Base-by-base conservation (phyloP, 257 asterid genomes). In the Rauvolfia tetraphylla region DNA sequence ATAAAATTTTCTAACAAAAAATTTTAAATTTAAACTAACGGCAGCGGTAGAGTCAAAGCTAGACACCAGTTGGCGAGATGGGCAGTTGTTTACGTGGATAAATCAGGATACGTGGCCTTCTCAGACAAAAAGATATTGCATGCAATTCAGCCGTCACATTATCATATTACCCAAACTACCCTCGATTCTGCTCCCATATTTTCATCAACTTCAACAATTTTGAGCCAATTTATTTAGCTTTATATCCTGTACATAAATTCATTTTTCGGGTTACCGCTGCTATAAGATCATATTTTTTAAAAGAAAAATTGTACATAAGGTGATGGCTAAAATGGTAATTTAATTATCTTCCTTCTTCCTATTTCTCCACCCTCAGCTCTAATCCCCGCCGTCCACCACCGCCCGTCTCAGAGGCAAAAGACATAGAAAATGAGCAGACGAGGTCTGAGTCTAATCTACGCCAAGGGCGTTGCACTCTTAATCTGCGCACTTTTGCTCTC, bases 401-500 rank as follows among this genome's bases (percentile, higher is more conserved):
- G 17, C 14, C 18, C 25, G 33, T 27, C 3, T 38, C 29, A 56
- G 42, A 39, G 34, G 5, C 51, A 42, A 56, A 7, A 20, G 10
- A 49, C 15, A 3, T 0, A 18, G n/a, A 41, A 57, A 56, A 75
- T 70, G 76, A 68, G 44, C 76, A 27, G 70, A 36, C 83, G 88
- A 79, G 81, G 75, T 63, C 81, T 85, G 79, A 25, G 51, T 75
- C 84, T 90, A 85, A 65, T 77, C 34, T 85, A 71, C 88, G 84
- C 90, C 0, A 69, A 69, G 29, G 13, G 68, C 56, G 66, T 81
- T 69, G 70, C 85, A 1, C 73, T 88, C 73, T 73, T 92, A 85
- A 86, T 88, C 74, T 90, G 90, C 88, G 83, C 90, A 78, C 66
- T 74, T 56, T 5, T 71, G 5, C 38, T 75, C 65, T 54, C 74